Percentiles rank a stretch among this genome's conserved stretches.
These are phyloP conservation scores for Penicillium sp. DNA, from an alignment of 2,329 filamentous ascomycete species.

Conservation along the genomic window DNA sequence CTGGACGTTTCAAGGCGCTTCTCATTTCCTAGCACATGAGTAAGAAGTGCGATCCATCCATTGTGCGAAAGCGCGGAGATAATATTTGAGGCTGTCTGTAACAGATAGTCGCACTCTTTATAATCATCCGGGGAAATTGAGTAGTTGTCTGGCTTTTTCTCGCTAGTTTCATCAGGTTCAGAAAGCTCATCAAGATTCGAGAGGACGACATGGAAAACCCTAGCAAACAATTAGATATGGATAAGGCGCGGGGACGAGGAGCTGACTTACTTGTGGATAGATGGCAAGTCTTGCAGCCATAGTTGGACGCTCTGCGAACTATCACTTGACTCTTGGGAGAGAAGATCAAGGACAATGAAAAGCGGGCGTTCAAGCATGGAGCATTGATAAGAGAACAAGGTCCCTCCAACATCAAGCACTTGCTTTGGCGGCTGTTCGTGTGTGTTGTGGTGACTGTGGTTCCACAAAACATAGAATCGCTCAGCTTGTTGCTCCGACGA, in stretches of 20 bases:
- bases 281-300: slow-evolving; percentile 67
- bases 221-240: slow-evolving; percentile 22
- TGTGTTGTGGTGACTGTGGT: slow-evolving; percentile 41
- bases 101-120: slow-evolving; percentile 73
- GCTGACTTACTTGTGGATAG: slow-evolving; percentile 49
- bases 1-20: slow-evolving; percentile 45
- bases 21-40: slow-evolving; percentile 55
- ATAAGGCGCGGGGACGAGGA: neutral
- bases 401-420: slow-evolving; percentile 28
- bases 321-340: slow-evolving; percentile 70
- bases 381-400: slow-evolving; percentile 40
- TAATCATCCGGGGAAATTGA: slow-evolving; percentile 60
- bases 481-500: slow-evolving; percentile 38
- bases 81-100: slow-evolving; percentile 71
- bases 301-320: slow-evolving; percentile 72
- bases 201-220: slow-evolving; percentile 39
- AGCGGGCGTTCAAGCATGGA: slow-evolving; percentile 75
- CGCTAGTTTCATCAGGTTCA: slow-evolving; percentile 21
- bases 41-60: slow-evolving; percentile 68
- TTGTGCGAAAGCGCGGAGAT: slow-evolving; percentile 66
- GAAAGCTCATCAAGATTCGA: slow-evolving; percentile 36
- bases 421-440: slow-evolving; percentile 39
- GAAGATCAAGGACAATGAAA: slow-evolving; percentile 74
- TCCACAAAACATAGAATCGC: slow-evolving; percentile 44
- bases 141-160: slow-evolving; percentile 41